phyloP scores from a whole-genome alignment of 1,284 basidiomycete species.

The Cryptococcus floricola region DNA sequence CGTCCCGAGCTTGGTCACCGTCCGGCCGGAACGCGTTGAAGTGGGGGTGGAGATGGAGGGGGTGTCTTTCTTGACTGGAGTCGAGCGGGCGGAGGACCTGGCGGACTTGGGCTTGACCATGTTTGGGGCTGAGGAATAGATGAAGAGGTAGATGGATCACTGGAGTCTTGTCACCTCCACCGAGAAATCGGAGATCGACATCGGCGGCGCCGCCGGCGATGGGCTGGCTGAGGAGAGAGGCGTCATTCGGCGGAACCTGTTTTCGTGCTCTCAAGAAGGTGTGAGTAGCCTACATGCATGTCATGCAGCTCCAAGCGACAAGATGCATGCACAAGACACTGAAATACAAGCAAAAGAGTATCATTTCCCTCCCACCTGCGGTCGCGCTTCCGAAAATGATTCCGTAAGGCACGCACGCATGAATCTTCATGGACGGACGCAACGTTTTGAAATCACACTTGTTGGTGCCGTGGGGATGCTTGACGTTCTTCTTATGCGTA shows the following conservation, averaged over 20 bases:
- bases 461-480: too few species aligned
- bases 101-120: not conserved
- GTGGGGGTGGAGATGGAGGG: constrained; percentile 1
- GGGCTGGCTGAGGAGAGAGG: too few species aligned
- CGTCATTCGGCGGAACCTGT: too few species aligned
- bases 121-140: not conserved
- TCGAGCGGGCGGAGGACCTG: not conserved
- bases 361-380: not conserved
- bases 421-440: not conserved
- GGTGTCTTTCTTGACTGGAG: too few species aligned
- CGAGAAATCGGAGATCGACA: not conserved
- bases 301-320: too few species aligned
- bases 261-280: too few species aligned
- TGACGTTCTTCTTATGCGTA: too few species aligned
- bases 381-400: not conserved
- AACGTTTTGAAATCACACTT: not conserved
- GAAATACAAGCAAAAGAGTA: too few species aligned
- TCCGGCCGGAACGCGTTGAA: constrained; percentile 8
- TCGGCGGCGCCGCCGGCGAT: not conserved
- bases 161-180: not conserved
- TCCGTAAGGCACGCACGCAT: not conserved
- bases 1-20: constrained; percentile 5
- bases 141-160: not conserved
- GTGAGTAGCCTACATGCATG: too few species aligned
- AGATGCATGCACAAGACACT: too few species aligned